Percentiles rank a stretch among this genome's conserved stretches.
These are phyloP conservation scores for Pulveroboletus sp. DNA, from an alignment of 768 basidiomycete species.

Conservation along the genomic window DNA sequence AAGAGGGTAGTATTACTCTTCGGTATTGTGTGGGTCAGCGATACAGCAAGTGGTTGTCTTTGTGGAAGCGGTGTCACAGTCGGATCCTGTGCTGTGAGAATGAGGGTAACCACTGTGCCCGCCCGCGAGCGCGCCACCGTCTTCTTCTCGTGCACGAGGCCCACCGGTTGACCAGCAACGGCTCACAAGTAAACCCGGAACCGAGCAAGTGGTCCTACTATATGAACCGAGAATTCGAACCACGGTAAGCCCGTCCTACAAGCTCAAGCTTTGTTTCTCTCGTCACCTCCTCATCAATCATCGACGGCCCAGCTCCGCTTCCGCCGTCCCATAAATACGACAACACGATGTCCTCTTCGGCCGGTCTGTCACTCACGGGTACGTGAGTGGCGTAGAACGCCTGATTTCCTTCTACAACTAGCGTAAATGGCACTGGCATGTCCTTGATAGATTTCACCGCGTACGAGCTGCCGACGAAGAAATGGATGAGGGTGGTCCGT, in stretches of 20 bases:
- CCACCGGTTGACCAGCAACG: neutral
- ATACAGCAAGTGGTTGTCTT: too few species aligned
- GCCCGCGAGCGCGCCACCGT: neutral
- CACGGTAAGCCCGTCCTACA: neutral
- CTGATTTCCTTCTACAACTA: neutral
- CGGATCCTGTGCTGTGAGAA: neutral
- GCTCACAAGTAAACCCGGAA: conserved; percentile 7
- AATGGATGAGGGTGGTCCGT: conserved; percentile 15
- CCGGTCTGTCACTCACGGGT: conserved; percentile 18
- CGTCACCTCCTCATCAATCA: neutral
- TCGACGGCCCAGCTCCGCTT: neutral
- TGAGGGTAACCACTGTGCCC: neutral
- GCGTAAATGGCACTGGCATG: too few species aligned
- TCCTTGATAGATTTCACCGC: conserved; percentile 28
- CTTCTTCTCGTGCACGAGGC: neutral
- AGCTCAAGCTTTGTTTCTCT: neutral
- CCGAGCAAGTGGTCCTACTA: conserved; percentile 11
- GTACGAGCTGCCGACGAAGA: conserved; percentile 19
- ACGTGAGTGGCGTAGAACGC: neutral
- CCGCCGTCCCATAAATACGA: neutral
- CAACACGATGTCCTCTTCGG: conserved; percentile 8
- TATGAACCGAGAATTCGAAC: neutral
- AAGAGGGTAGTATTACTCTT: too few species aligned
- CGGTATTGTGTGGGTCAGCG: too few species aligned
- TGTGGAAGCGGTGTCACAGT: too few species aligned